Percentiles rank a stretch among this genome's conserved stretches.
Evolutionary conservation across 1,284 basidiomycete genomes (phyloP).

Genomic region (Cutaneotrichosporon curvatum): DNA sequence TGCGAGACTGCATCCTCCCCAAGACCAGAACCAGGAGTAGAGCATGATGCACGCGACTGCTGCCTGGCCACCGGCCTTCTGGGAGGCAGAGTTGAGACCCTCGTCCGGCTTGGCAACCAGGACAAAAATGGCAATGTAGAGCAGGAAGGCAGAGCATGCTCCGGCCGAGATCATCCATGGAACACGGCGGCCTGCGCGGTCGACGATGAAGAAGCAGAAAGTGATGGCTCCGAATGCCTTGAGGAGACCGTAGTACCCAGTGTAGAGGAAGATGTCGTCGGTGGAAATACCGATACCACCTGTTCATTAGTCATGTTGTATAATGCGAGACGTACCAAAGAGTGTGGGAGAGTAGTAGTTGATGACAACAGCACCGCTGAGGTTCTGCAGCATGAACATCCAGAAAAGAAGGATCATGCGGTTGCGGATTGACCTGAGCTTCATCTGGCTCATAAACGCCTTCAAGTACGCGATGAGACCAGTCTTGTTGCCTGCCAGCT

Average conservation of each 20-base stretch:
- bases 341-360: slow-evolving; percentile 22
- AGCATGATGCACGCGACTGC: slow-evolving; percentile 31
- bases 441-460: slow-evolving; percentile 3
- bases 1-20: slow-evolving; percentile 26
- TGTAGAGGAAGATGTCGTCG: slow-evolving; percentile 36
- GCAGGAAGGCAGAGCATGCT: slow-evolving; percentile 19
- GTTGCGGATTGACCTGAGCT: slow-evolving; percentile 1
- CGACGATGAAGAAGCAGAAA: slow-evolving; percentile 31
- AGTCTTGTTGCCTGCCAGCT: slow-evolving; percentile 6
- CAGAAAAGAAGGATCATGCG: background rate
- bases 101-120: slow-evolving; percentile 20
- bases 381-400: slow-evolving; percentile 5
- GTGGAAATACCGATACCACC: too few species aligned
- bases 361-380: background rate
- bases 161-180: slow-evolving; percentile 25
- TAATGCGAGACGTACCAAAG: too few species aligned
- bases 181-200: slow-evolving; percentile 28
- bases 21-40: slow-evolving; percentile 22
- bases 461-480: slow-evolving; percentile 1
- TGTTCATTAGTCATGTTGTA: too few species aligned
- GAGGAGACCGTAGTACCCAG: slow-evolving; percentile 45
- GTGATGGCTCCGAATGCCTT: slow-evolving; percentile 28
- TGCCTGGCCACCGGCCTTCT: slow-evolving; percentile 24
- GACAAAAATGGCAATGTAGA: slow-evolving; percentile 25
- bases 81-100: slow-evolving; percentile 2